phyloP scores from a whole-genome alignment of 331 rosid species.

The Malus hybrid region DNA sequence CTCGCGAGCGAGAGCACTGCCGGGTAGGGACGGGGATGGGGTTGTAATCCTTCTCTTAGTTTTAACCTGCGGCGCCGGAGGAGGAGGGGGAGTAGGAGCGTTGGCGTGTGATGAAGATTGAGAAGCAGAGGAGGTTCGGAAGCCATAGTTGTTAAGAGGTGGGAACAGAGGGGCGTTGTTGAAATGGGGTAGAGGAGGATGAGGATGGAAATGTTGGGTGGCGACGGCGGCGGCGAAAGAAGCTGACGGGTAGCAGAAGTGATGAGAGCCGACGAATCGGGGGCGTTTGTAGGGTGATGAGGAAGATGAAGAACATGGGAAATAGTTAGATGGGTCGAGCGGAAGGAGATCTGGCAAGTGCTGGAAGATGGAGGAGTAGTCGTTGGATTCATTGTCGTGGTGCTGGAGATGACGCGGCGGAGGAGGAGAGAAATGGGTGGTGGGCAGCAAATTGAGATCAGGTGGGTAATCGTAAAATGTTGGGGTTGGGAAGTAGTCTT shows the following conservation, averaged over 20 bases:
- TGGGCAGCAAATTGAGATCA: not conserved
- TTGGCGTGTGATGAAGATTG: not conserved
- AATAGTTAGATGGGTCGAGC: slow-evolving; percentile 14
- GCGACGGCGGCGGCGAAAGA: not conserved
- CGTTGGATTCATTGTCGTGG: not conserved
- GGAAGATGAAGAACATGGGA: not conserved
- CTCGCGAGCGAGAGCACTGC: slow-evolving; percentile 47
- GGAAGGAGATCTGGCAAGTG: slow-evolving; percentile 52
- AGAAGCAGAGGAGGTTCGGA: not conserved
- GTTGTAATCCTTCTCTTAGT: not conserved
- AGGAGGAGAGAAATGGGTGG: not conserved
- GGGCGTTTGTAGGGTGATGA: slow-evolving; percentile 22
- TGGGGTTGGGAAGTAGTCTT: not conserved
- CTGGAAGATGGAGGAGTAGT: slow-evolving; percentile 13
- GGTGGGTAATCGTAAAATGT: not conserved
- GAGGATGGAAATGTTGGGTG: not conserved
- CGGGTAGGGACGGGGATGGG: not conserved
- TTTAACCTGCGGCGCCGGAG: not conserved
- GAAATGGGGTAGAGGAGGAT: not conserved
- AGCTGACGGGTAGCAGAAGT: not conserved
- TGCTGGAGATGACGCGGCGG: not conserved
- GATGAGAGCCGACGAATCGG: slow-evolving; percentile 5
- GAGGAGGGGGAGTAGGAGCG: not conserved
- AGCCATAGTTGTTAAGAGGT: not conserved
- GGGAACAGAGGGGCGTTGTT: not conserved